These are phyloP conservation scores for Thelonectria discophora DNA, from an alignment of 2,329 filamentous ascomycete genomes.

Conservation along the genomic window DNA sequence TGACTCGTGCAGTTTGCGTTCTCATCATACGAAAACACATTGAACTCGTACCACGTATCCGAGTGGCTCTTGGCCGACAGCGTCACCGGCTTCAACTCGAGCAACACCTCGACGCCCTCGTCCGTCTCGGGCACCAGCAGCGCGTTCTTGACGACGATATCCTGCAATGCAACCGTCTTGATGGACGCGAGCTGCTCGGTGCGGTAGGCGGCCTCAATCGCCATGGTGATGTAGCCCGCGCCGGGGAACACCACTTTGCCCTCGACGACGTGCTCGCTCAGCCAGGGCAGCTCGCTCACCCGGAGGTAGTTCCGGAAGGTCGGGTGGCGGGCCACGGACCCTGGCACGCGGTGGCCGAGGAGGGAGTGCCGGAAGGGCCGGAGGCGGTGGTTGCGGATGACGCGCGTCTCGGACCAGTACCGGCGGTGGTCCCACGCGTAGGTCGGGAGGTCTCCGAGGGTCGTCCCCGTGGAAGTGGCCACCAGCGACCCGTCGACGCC, in stretches of 20 bases:
- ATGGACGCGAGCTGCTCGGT: constrained; percentile 27
- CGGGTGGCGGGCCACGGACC: constrained; percentile 38
- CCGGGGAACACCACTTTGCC: constrained; percentile 46
- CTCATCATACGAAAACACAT: constrained; percentile 40
- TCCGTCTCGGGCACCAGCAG: constrained; percentile 35
- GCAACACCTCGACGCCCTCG: constrained; percentile 37
- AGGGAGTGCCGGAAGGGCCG: constrained; percentile 39
- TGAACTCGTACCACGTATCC: constrained; percentile 39
- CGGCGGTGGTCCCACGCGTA: constrained; percentile 46
- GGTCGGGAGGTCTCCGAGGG: constrained; percentile 37
- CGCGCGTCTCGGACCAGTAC: constrained; percentile 42
- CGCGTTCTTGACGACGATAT: constrained; percentile 38
- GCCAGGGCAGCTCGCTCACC: constrained; percentile 46
- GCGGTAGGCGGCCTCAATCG: constrained; percentile 41
- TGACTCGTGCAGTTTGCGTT: constrained; percentile 37
- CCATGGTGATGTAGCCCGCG: constrained; percentile 48
- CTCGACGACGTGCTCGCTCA: constrained; percentile 46
- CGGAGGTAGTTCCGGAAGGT: constrained; percentile 47
- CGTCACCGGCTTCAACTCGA: constrained; percentile 36
- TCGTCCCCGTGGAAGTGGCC: constrained; percentile 22
- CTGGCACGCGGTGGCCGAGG: constrained; percentile 36
- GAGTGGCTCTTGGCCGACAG: constrained; percentile 34
- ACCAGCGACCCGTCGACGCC: constrained; percentile 20
- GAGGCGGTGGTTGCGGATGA: constrained; percentile 36
- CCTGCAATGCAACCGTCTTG: constrained; percentile 31